Percentiles rank a stretch among this genome's conserved stretches.
Conservation (phyloP, 148 eudicot species). For the Hydrangea macrophylla region DNA sequence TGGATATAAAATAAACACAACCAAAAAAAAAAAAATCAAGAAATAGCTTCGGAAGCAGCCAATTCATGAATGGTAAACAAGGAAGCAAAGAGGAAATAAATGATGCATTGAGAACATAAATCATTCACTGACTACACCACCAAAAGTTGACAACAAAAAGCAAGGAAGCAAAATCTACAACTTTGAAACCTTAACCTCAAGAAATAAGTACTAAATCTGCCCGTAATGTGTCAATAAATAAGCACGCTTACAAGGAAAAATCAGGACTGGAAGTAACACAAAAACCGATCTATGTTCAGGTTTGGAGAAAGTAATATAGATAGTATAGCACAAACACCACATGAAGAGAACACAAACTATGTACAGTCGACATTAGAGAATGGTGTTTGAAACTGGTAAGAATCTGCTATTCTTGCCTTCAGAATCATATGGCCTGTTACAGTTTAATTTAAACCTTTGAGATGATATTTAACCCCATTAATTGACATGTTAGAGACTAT, state of each 20-base stretch:
- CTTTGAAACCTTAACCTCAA: neutral
- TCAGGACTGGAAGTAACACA: neutral
- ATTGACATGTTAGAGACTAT: no score
- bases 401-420: no score
- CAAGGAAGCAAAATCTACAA: neutral
- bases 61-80: neutral
- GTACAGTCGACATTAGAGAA: no score
- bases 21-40: neutral
- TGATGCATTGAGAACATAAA: neutral
- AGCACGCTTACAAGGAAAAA: neutral
- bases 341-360: no score
- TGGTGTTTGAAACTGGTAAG: no score
- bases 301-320: no score
- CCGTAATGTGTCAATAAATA: neutral
- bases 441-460: no score
- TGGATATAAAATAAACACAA: slow-evolving; percentile 17
- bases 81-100: neutral
- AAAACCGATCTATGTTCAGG: no score
- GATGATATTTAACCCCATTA: no score
- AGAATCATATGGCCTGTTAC: no score
- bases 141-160: neutral
- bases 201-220: neutral
- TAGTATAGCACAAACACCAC: no score
- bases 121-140: neutral
- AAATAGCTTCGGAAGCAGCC: neutral